Evolutionary conservation across 2,329 filamentous ascomycete genomes (phyloP).

Genomic region (Trichoderma sp.): DNA sequence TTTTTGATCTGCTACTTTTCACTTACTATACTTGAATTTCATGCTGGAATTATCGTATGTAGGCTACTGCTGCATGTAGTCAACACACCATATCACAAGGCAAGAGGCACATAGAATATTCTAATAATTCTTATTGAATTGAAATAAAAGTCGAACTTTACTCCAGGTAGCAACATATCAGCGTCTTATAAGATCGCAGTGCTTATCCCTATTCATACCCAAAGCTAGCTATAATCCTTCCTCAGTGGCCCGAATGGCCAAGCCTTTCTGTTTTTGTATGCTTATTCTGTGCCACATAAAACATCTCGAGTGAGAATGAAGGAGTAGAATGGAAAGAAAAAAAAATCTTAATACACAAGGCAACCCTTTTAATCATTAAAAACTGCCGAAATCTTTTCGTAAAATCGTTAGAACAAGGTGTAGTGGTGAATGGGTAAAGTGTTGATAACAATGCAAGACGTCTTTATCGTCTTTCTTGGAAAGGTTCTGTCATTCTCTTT

Average conservation of each 20-base stretch:
- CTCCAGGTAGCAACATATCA: constrained; percentile 9
- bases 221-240: constrained; percentile 11
- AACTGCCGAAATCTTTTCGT: constrained; percentile 21
- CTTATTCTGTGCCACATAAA: background rate
- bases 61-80: background rate
- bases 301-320: background rate
- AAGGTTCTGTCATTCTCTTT: background rate
- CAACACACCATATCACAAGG: background rate
- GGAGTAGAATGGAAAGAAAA: background rate
- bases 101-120: constrained; percentile 10
- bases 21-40: background rate
- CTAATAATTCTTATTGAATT: constrained; percentile 24
- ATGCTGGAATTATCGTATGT: too few species aligned
- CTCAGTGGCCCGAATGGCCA: background rate
- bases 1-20: background rate
- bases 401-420: constrained; percentile 26
- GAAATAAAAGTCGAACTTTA: constrained; percentile 22
- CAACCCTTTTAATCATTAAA: constrained; percentile 23
- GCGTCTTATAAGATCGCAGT: background rate
- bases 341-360: constrained; percentile 28
- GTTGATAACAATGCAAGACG: background rate
- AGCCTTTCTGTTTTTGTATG: background rate
- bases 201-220: background rate
- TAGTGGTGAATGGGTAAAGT: constrained; percentile 17
- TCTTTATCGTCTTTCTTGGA: background rate